Base-by-base conservation (phyloP, 768 basidiomycete genomes). In the Phallus indusiatus region DNA sequence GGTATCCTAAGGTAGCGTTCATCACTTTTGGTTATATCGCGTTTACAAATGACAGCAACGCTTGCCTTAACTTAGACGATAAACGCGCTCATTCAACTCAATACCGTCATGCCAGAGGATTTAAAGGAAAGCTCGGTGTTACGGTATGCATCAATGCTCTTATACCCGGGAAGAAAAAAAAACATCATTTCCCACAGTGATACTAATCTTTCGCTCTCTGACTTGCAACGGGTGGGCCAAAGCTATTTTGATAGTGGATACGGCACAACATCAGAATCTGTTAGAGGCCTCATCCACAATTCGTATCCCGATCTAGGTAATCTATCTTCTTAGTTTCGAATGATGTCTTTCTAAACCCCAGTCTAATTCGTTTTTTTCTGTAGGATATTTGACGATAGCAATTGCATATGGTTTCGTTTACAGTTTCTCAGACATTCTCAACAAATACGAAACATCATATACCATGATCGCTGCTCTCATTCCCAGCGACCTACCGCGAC, bases 251-350 rank as follows among this genome's bases (percentile, higher is more conserved):
- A 72, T 21, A 67, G 71, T 5, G 73, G 80, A 16, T 86, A 87
- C 61, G 83, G 84, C 16, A 76, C 80, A 36, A 81, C 80, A 1
- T 78, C 82, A 7, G 67, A 73, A 24, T 48, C 66, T 1, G 78
- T 84, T 2, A 78, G 80, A 60, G 61, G 54, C 2, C 61, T 84
- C n/a, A 66, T 87, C 17, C 69, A 74, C 63, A 62, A 69, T 11
- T 74, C 80, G 28, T 83, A 83, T 67, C 84, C 85, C 0, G 85
- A 87, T 65, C 72, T 86, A 67, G 84, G 85, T 84, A 63, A 60
- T 76, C 65, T 24, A 20, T 11, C 35, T 21, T 24, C 20, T 18
- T 50, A n/a, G n/a, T 37, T n/a, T n/a, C 20, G 51, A 47, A 12
- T 14, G n/a, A n/a, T 16, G 12, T n/a, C 4, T 42, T 42, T 28